Conservation (phyloP, 2,329 filamentous ascomycete species). For the Tolypocladium amazonense region DNA sequence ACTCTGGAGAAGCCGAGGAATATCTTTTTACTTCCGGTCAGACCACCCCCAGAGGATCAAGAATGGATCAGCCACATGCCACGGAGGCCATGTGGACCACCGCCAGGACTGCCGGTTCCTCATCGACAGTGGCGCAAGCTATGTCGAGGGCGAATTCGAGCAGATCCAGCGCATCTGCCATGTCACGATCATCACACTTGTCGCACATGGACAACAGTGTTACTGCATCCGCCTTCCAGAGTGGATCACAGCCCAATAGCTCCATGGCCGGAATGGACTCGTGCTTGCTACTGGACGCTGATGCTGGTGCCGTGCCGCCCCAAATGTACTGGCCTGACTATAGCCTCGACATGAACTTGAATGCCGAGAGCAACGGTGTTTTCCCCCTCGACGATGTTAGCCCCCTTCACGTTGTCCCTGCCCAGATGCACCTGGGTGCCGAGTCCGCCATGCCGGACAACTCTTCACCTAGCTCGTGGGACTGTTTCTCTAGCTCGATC, state of each 20-base stretch:
- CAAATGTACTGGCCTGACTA: constrained; percentile 42
- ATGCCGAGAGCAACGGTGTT: constrained; percentile 29
- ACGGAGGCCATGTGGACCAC: constrained; percentile 39
- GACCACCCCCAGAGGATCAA: constrained; percentile 39
- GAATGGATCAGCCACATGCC: constrained; percentile 33
- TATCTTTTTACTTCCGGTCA: constrained; percentile 44
- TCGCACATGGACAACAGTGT: constrained; percentile 42
- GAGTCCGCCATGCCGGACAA: constrained; percentile 36
- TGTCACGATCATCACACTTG: constrained; percentile 40
- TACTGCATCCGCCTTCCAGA: constrained; percentile 34
- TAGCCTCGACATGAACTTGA: constrained; percentile 32
- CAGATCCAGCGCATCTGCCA: constrained; percentile 30
- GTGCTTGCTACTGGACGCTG: constrained; percentile 39
- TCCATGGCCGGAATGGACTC: constrained; percentile 38
- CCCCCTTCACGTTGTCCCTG: constrained; percentile 43
- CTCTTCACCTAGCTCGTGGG: constrained; percentile 42
- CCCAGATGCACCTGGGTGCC: constrained; percentile 44
- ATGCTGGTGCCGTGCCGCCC: constrained; percentile 33
- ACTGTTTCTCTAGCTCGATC: constrained; percentile 40
- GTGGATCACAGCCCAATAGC: constrained; percentile 24
- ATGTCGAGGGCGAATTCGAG: constrained; percentile 28
- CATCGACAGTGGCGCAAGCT: constrained; percentile 21
- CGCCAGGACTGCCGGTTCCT: constrained; percentile 21
- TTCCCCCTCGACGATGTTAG: constrained; percentile 31
- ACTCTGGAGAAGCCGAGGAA: constrained; percentile 43